Evolutionary conservation across 73 alveolate species (phyloP).

Genomic region (Paramecium biaurelia): DNA sequence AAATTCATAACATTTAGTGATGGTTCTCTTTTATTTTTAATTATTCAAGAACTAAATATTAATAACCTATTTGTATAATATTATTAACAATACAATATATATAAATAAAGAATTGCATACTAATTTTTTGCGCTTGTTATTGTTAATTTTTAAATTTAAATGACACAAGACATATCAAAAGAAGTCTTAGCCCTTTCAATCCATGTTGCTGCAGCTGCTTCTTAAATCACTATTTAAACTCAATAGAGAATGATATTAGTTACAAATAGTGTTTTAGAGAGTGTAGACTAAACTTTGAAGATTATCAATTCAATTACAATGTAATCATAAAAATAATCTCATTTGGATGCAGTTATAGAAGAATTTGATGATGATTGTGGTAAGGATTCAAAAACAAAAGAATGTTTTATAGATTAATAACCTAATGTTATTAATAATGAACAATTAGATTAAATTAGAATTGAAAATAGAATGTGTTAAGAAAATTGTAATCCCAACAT

Average conservation of each 20-base stretch:
- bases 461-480: not conserved
- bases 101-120: not conserved
- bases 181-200: not conserved
- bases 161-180: not conserved
- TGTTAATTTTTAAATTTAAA: conserved; percentile 6
- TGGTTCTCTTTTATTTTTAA: not conserved
- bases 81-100: not conserved
- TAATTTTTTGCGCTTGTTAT: not conserved
- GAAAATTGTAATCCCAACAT: not conserved
- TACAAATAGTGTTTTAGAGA: not conserved
- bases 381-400: not conserved
- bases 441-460: not conserved
- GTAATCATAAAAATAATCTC: not conserved
- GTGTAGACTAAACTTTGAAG: not conserved
- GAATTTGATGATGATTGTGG: not conserved
- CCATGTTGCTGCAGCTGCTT: conserved; percentile 7
- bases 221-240: not conserved
- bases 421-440: not conserved
- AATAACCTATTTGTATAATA: not conserved
- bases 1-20: not conserved
- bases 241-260: not conserved
- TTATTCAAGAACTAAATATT: no score
- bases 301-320: not conserved
- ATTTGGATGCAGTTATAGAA: not conserved
- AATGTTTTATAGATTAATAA: not conserved